Conservation (phyloP, 192 early-diverging fungal species). For the Umbelopsis sp. region DNA sequence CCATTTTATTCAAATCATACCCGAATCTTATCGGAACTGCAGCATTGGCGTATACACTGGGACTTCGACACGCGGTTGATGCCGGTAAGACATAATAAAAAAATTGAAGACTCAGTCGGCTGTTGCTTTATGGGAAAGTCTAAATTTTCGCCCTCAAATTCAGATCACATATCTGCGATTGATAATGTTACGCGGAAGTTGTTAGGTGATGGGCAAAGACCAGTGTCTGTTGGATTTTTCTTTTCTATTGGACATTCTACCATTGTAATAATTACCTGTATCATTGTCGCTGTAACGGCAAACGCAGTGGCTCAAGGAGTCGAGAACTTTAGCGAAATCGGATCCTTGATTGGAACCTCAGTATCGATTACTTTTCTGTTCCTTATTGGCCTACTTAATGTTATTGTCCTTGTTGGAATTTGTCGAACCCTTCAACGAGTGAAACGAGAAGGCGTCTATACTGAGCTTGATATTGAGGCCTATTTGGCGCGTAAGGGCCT, state of each 20-base stretch:
- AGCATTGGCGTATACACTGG: constrained; percentile 51
- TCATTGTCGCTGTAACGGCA: constrained; percentile 50
- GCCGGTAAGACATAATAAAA: constrained; percentile 37
- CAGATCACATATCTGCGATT: constrained; percentile 74
- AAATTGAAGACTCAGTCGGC: neutral
- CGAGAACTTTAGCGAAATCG: constrained; percentile 46
- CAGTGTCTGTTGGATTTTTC: constrained; percentile 66
- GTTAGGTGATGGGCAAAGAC: constrained; percentile 42
- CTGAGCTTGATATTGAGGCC: constrained; percentile 44
- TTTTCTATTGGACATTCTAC: constrained; percentile 77
- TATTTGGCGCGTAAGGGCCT: constrained; percentile 39
- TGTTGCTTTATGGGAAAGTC: neutral
- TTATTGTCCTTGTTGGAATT: constrained; percentile 48
- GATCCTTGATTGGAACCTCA: constrained; percentile 61
- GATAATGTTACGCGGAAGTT: constrained; percentile 74
- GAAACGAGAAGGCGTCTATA: constrained; percentile 39
- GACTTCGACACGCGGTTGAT: constrained; percentile 62
- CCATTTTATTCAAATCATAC: constrained; percentile 35
- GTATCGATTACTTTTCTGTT: constrained; percentile 62
- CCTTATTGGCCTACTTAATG: constrained; percentile 58
- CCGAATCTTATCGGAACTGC: constrained; percentile 49
- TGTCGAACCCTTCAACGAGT: constrained; percentile 35
- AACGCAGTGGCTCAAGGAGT: constrained; percentile 47
- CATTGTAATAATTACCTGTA: constrained; percentile 56
- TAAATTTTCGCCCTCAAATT: neutral